Evolutionary conservation across 2,329 filamentous ascomycete species (phyloP), one percentile per base, ranked within the genome.

Genomic region (Penicillium occitanis): DNA sequence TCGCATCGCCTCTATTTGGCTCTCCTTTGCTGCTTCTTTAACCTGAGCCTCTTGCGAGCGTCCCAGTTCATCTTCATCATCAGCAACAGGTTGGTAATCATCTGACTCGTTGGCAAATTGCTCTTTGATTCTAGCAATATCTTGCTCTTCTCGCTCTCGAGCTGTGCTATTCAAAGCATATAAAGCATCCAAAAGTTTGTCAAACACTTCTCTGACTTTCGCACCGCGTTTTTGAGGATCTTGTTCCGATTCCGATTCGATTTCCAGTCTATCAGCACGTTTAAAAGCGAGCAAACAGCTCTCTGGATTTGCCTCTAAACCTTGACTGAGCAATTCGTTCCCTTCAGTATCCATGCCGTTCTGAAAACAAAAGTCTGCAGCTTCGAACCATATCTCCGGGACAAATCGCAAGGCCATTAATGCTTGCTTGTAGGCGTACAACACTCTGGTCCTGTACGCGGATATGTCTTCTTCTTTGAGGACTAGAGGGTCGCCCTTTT

Each of bases 361-460:
- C 64, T 90, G 86, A 73, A 93, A 93, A 77, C 92, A 97, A 87
- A 94, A 98, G 70, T 96, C 91, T 0, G 93, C 91, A 10, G 93
- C 94, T 67, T 97, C 93, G 60, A 93, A 93, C 95, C 95, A 99
- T 71, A 97, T 89, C 75, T 96, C 91, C 3, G 95, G 93, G 87
- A 94, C 95, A 79, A 98, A 99, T 61, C 93, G 89, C 64, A 99
- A 82, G 3, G 93, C 90, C 91, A 97, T 97, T 57, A 96, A 81
- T 4, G 94, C 92, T 76, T 97, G 94, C 76, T 93, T 95, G 83
- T 97, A 98, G 69, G 92, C 90, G 77, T 96, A 96, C 7, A 97
- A 78, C 50, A 98, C 87, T 48, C 95, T 89, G 70, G 90, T 86
- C 70, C 90, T 90, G 78, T 90, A 95, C 6, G 87, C 85, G 62